Percentiles rank a stretch among this genome's conserved stretches.
phyloP scores from a whole-genome alignment of 2,329 filamentous ascomycete species.

The Colletotrichum sp. region DNA sequence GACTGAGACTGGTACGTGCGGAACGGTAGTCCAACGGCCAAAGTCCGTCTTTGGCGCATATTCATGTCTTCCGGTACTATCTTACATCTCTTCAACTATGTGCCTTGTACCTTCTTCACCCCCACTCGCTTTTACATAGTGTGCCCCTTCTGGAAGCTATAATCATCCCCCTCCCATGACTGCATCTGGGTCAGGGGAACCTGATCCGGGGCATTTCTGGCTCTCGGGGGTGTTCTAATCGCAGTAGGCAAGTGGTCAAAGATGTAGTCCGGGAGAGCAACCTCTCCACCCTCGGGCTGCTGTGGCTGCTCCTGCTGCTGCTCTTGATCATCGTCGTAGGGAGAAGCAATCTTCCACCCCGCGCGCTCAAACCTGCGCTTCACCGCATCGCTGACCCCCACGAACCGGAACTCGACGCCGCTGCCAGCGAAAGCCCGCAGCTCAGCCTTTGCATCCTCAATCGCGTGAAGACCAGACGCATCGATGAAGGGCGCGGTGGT shows the following conservation, averaged over 20 bases:
- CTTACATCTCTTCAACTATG: neutral
- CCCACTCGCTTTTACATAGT: accelerated
- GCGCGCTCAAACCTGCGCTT: neutral
- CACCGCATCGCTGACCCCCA: neutral
- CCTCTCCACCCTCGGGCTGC: neutral
- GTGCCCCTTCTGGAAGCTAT: neutral
- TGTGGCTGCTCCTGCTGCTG: neutral
- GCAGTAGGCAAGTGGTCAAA: neutral
- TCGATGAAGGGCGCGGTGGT: neutral
- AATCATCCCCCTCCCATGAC: neutral
- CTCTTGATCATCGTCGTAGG: neutral
- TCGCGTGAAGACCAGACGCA: neutral
- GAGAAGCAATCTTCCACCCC: neutral
- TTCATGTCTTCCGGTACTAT: neutral
- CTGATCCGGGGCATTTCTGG: neutral
- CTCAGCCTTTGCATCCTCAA: neutral
- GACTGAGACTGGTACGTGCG: neutral
- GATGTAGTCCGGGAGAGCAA: neutral
- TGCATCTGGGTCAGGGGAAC: neutral
- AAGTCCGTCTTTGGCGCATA: too few relatives aligned
- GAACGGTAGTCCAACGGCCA: too few relatives aligned
- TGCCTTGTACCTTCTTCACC: accelerated
- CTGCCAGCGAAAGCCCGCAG: neutral
- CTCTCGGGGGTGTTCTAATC: neutral
- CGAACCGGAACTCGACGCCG: neutral